These are phyloP conservation scores for Zoysia matrella DNA, from an alignment of 202 grass and related monocot genomes.

Conservation along the genomic window DNA sequence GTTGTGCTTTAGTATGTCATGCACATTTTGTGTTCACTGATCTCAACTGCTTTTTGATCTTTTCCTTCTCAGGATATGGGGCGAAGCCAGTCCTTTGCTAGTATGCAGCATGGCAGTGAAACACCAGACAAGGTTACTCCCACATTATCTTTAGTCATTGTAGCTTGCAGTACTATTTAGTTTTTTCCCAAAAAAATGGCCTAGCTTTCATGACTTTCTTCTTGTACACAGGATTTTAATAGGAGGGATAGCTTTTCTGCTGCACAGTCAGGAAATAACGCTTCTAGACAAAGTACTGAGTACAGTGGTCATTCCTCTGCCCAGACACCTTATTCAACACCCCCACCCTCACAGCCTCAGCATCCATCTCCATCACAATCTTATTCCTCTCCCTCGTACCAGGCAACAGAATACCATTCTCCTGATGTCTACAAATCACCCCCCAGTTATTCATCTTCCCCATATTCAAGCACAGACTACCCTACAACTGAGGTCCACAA, in stretches of 20 bases:
- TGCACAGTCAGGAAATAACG: slow-evolving; percentile 44
- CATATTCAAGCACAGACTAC: slow-evolving; percentile 48
- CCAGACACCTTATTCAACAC: slow-evolving; percentile 54
- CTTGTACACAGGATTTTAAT: slow-evolving; percentile 56
- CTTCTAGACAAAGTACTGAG: slow-evolving; percentile 40
- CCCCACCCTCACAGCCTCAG: slow-evolving; percentile 45
- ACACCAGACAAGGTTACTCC: slow-evolving; percentile 67
- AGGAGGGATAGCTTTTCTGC: slow-evolving; percentile 67
- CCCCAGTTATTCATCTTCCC: slow-evolving; percentile 44
- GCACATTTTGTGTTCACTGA: background rate
- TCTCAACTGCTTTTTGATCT: slow-evolving; percentile 12
- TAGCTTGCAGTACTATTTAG: background rate
- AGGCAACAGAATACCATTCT: slow-evolving; percentile 53
- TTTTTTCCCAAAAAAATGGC: background rate
- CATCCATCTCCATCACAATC: slow-evolving; percentile 47
- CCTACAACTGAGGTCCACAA: slow-evolving; percentile 55
- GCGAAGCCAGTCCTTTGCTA: slow-evolving; percentile 56
- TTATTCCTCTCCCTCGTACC: slow-evolving; percentile 55
- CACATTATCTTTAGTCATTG: background rate
- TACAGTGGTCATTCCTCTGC: slow-evolving; percentile 48
- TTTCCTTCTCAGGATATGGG: slow-evolving; percentile 61
- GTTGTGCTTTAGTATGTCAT: background rate
- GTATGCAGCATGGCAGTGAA: slow-evolving; percentile 51
- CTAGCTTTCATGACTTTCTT: slow-evolving; percentile 35
- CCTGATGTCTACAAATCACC: slow-evolving; percentile 44